phyloP scores from a whole-genome alignment of 306 rosid species.

The Castanea sativa region DNA sequence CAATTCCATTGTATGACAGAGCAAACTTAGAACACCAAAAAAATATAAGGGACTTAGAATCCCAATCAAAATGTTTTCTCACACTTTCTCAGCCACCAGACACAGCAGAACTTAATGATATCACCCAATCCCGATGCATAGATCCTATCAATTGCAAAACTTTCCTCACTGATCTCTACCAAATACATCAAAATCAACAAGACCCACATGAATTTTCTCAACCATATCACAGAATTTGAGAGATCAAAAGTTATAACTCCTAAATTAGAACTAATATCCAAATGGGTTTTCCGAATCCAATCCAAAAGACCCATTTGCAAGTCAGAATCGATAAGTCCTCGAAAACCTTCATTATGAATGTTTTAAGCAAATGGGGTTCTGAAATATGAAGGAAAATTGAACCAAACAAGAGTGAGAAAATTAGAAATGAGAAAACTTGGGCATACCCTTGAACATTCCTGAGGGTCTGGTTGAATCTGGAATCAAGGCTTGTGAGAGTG shows the following conservation, averaged over 20 bases:
- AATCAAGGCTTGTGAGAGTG: conserved; percentile 50
- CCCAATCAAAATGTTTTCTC: conserved; percentile 3
- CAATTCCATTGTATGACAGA: background rate
- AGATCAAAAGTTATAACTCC: conserved; percentile 27
- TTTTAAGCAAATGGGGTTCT: conserved; percentile 3
- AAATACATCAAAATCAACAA: conserved; percentile 23
- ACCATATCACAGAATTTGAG: conserved; percentile 6
- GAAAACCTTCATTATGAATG: background rate
- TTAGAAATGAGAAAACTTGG: conserved; percentile 10
- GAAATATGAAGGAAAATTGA: conserved; percentile 27
- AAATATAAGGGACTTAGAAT: background rate
- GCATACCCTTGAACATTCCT: conserved; percentile 86
- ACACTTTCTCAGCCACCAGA: conserved; percentile 29
- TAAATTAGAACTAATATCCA: background rate
- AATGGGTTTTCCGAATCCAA: conserved; percentile 17
- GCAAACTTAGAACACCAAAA: background rate
- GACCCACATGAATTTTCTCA: conserved; percentile 4
- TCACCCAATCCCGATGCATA: conserved; percentile 9
- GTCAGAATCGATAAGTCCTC: conserved; percentile 14
- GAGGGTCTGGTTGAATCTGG: conserved; percentile 90
- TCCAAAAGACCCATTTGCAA: conserved; percentile 3
- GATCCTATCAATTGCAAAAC: conserved; percentile 25
- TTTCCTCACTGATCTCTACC: background rate
- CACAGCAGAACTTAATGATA: conserved; percentile 13
- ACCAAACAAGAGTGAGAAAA: background rate